These are phyloP conservation scores for Saturnispora halmiae DNA, from an alignment of 805 yeast species.

Conservation along the genomic window DNA sequence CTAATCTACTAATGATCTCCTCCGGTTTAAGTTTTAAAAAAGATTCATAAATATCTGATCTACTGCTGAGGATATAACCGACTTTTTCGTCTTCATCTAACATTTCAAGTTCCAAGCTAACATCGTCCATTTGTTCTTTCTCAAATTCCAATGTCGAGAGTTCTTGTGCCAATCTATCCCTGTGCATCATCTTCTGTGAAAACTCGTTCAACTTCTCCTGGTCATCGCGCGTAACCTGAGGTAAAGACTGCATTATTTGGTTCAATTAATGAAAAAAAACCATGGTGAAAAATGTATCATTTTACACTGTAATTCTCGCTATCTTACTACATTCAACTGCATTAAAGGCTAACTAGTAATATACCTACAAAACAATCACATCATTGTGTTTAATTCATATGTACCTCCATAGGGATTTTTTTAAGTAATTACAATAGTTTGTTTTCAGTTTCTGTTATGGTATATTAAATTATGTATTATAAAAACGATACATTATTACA, in stretches of 20 bases:
- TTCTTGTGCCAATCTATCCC: constrained; percentile 46
- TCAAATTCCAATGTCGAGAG: constrained; percentile 49
- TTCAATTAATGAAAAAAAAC: neutral
- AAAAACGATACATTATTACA: constrained; percentile 21
- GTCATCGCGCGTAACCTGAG: constrained; percentile 74
- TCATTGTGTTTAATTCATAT: too few species aligned
- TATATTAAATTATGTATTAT: too few species aligned
- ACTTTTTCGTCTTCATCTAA: constrained; percentile 53
- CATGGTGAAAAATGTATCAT: neutral
- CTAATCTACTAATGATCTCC: constrained; percentile 61
- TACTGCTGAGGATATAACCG: constrained; percentile 49
- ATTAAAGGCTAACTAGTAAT: too few species aligned
- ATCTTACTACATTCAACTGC: too few species aligned
- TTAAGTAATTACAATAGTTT: too few species aligned
- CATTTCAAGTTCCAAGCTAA: constrained; percentile 75
- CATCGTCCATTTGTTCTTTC: constrained; percentile 83
- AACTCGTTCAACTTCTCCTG: constrained; percentile 85
- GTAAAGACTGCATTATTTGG: constrained; percentile 30
- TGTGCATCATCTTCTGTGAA: constrained; percentile 68
- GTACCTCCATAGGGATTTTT: too few species aligned
- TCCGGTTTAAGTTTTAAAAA: constrained; percentile 63
- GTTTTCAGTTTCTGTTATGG: neutral
- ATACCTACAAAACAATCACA: too few species aligned
- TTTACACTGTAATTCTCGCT: too few species aligned
- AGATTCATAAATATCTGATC: constrained; percentile 55